These are phyloP conservation scores for Didymella pomorum DNA, from an alignment of 2,329 filamentous ascomycete genomes.

Conservation along the genomic window DNA sequence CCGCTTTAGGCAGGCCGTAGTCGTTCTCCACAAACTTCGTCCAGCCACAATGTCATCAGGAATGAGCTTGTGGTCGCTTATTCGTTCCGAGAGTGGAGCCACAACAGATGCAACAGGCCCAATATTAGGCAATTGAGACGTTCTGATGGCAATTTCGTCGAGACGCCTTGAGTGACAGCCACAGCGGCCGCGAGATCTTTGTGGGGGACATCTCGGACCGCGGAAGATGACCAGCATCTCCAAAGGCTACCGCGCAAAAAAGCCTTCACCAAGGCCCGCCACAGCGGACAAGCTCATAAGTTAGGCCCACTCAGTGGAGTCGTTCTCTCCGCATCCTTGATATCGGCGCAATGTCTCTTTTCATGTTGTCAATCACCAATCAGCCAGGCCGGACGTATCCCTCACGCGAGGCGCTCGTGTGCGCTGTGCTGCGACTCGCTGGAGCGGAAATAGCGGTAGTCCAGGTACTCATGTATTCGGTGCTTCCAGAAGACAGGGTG, in stretches of 20 bases:
- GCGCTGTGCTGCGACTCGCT: constrained; percentile 1
- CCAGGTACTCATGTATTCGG: not conserved
- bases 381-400: not conserved
- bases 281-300: constrained; percentile 23
- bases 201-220: not conserved
- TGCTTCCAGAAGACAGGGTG: constrained; percentile 5
- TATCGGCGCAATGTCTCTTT: constrained; percentile 10
- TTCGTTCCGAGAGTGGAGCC: not conserved
- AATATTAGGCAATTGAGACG: not conserved
- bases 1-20: constrained; percentile 32
- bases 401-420: not conserved
- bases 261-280: constrained; percentile 30
- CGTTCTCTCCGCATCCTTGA: constrained; percentile 12
- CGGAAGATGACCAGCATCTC: not conserved
- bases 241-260: constrained; percentile 17
- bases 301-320: constrained; percentile 2
- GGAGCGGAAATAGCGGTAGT: constrained; percentile 8
- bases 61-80: not conserved
- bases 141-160: not conserved
- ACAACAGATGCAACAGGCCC: not conserved
- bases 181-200: not conserved
- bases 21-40: constrained; percentile 13
- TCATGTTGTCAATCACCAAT: constrained; percentile 4
- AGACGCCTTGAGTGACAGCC: not conserved
- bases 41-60: constrained; percentile 19